Conservation (phyloP, 1,284 basidiomycete genomes). For the Phlebopus sp. region DNA sequence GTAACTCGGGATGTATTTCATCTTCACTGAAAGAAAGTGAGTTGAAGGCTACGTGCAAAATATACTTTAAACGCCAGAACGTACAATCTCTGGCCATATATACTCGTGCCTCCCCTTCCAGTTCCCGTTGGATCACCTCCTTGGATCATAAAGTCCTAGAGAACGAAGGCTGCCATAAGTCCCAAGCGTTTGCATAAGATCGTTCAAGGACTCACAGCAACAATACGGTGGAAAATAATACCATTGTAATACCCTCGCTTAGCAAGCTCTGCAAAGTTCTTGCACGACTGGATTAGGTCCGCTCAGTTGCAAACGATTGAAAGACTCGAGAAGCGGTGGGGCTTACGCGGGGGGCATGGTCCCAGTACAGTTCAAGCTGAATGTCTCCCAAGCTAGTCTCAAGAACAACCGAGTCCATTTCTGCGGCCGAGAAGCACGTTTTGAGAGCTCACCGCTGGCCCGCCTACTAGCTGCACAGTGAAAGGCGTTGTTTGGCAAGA, state of each 20-base stretch:
- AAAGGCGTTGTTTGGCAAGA: no score
- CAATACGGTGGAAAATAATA: slow-evolving; percentile 85
- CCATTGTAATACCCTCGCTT: slow-evolving; percentile 86
- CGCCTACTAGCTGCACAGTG: no score
- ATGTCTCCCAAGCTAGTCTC: slow-evolving; percentile 89
- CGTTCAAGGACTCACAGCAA: slow-evolving; percentile 56
- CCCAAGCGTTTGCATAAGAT: background rate
- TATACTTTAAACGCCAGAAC: no score
- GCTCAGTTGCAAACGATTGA: background rate
- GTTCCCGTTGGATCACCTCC: slow-evolving; percentile 94
- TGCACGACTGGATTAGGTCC: slow-evolving; percentile 69
- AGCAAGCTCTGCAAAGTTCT: slow-evolving; percentile 87
- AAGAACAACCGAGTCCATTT: slow-evolving; percentile 65
- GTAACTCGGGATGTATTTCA: slow-evolving; percentile 82
- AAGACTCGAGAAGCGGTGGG: background rate
- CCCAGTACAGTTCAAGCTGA: slow-evolving; percentile 86
- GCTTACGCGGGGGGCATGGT: slow-evolving; percentile 83
- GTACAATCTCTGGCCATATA: slow-evolving; percentile 89
- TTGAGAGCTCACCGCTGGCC: no score
- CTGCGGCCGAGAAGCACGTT: no score
- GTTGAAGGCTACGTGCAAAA: background rate
- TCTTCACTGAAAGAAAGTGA: slow-evolving; percentile 58
- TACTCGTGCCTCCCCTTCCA: slow-evolving; percentile 88
- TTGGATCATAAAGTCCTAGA: slow-evolving; percentile 94
- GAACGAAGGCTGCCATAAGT: background rate